These are phyloP conservation scores for Spizellomyces sp. DNA, from an alignment of 192 early-diverging fungal genomes.

Conservation along the genomic window DNA sequence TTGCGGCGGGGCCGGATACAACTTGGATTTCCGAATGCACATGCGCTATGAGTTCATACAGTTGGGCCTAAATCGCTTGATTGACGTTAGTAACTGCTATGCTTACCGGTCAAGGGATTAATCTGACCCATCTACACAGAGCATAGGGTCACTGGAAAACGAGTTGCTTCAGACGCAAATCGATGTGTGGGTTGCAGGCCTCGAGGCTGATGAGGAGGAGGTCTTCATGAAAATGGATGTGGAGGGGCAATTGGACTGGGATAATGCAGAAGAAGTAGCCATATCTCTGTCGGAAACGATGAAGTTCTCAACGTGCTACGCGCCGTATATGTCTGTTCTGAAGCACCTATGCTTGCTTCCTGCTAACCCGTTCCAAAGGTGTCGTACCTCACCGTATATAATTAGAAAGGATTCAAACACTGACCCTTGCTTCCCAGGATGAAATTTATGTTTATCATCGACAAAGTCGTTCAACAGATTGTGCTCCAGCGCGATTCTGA, in stretches of 20 bases:
- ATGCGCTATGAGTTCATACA: constrained; percentile 55
- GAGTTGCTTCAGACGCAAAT: constrained; percentile 58
- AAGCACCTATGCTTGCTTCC: constrained; percentile 48
- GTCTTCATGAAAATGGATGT: constrained; percentile 28
- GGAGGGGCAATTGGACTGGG: constrained; percentile 21
- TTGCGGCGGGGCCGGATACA: constrained; percentile 52
- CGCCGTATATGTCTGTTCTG: constrained; percentile 34
- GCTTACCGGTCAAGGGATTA: constrained; percentile 1
- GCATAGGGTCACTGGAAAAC: constrained; percentile 49
- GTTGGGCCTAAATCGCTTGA: constrained; percentile 47
- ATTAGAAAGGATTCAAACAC: background rate
- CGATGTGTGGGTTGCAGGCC: constrained; percentile 51
- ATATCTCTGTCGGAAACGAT: constrained; percentile 30
- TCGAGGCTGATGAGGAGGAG: constrained; percentile 56
- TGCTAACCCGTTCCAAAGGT: constrained; percentile 42
- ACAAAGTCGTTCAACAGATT: constrained; percentile 54
- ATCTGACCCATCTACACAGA: constrained; percentile 25
- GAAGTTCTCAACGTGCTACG: constrained; percentile 35
- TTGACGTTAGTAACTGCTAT: constrained; percentile 41
- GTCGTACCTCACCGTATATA: background rate
- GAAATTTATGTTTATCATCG: constrained; percentile 55
- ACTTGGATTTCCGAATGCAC: constrained; percentile 56
- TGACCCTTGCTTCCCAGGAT: constrained; percentile 29
- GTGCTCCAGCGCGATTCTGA: constrained; percentile 45
- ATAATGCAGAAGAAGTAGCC: constrained; percentile 21